A percentile compares a stretch with the other conserved stretches of the same genome.
Evolutionary conservation across 305 asterid species (phyloP).

Genomic region (Fraxinus greggii): DNA sequence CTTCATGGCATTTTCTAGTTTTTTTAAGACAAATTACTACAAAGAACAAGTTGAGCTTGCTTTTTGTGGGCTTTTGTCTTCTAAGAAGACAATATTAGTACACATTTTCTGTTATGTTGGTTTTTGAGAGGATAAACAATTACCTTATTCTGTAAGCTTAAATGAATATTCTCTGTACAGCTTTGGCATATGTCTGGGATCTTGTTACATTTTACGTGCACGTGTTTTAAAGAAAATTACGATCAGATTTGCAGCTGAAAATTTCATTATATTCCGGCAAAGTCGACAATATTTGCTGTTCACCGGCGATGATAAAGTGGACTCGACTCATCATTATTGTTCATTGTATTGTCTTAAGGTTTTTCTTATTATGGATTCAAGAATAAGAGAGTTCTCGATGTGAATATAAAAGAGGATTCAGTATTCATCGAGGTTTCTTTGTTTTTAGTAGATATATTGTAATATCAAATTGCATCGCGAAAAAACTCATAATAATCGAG

Average conservation of each 20-base stretch:
- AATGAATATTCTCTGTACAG: conserved; percentile 18
- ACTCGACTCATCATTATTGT: not conserved
- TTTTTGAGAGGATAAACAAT: not conserved
- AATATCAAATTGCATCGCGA: not conserved
- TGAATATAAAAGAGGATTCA: not conserved
- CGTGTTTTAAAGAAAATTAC: not conserved
- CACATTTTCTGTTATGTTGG: not conserved
- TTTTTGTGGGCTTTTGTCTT: conserved; percentile 25
- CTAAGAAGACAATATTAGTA: conserved; percentile 14
- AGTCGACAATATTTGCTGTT: not conserved
- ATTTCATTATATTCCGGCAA: not conserved
- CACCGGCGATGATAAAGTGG: not conserved
- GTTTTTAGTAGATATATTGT: not conserved
- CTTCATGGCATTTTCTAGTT: not conserved
- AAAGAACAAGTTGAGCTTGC: conserved; percentile 30
- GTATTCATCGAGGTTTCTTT: not conserved
- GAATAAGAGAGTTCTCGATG: not conserved
- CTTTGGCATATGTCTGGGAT: not conserved
- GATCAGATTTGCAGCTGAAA: not conserved
- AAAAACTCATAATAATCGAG: not conserved
- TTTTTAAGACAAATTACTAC: conserved; percentile 26
- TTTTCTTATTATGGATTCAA: no score
- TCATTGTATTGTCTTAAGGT: no score
- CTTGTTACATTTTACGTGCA: not conserved
- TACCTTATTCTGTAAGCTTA: conserved; percentile 10